Base-by-base conservation (phyloP, 75 land plant genomes). In the Picea sitchensis region DNA sequence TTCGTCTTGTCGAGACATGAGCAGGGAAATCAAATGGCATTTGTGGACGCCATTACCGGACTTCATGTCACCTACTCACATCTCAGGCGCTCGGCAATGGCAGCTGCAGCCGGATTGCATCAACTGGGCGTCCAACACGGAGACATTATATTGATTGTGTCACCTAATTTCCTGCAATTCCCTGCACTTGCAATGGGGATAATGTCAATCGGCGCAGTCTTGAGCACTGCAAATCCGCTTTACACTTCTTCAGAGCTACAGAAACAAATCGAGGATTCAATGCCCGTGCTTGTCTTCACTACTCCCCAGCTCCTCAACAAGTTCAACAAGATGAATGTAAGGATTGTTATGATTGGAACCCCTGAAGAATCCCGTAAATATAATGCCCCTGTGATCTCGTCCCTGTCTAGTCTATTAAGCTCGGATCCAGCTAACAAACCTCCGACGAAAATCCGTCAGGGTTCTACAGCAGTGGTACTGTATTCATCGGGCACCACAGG, bases 401-500 rank as follows among this genome's bases (percentile, higher is more conserved):
- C 20, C 1, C 51, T 76, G 32, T 14, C 38, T 20, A 12, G 18
- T 34, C 2, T 38, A 38, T 76, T 30, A 20, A 56, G 4, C 2
- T 23, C 4, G n/a, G n/a, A 31, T 14, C 30, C n/a, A 5, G 54
- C 20, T n/a, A 15, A 17, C 20, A 7, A 21, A 8, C 75, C 81
- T 0, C 18, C 0, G 9, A 47, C 60, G 23, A n/a, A 59, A 7
- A 79, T 73, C 57, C 6, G 23, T 13, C 92, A 86, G 78, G 36
- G 65, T 3, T 93, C 91, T 59, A 80, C 88, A 5, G 93, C 92
- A 0, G 89, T 84, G 0, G 60, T 91, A 47, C 58, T 89, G 73
- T 91, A 80, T 72, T 91, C 95, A 0, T 93, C 95, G 2, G 95
- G 95, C 36, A 93, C 95, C 20, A 86, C 95, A 0, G 95, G 95